Conservation (phyloP, 495 filamentous ascomycete genomes). For the Hyphodiscus hymeniophilus region DNA sequence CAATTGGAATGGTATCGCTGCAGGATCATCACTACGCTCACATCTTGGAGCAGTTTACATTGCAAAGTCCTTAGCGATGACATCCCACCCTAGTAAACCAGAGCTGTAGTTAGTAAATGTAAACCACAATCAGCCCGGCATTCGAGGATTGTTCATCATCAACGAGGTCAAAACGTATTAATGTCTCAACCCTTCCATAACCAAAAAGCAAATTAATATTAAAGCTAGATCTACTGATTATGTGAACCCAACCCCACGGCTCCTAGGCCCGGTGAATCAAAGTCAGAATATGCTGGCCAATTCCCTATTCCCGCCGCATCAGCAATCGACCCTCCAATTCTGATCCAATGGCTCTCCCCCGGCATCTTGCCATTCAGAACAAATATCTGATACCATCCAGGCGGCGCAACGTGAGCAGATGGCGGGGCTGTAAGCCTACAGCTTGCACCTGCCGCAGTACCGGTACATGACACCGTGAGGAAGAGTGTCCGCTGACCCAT, state of each 20-base stretch:
- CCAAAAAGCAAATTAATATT: background rate
- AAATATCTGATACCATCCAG: slow-evolving; percentile 56
- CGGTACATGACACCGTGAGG: slow-evolving; percentile 41
- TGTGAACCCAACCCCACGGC: background rate
- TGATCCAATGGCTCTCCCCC: slow-evolving; percentile 44
- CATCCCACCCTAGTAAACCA: no score
- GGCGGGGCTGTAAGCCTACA: slow-evolving; percentile 52
- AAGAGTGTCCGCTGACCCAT: slow-evolving; percentile 56
- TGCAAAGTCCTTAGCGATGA: no score
- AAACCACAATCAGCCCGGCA: no score
- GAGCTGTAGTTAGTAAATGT: no score
- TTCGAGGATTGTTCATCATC: no score
- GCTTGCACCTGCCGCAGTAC: slow-evolving; percentile 19
- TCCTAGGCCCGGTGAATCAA: slow-evolving; percentile 32
- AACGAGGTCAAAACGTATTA: background rate
- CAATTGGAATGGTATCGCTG: background rate
- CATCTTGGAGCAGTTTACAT: background rate
- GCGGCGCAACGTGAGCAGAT: slow-evolving; percentile 41
- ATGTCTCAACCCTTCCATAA: background rate
- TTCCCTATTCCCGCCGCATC: slow-evolving; percentile 51
- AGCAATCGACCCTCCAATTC: slow-evolving; percentile 43
- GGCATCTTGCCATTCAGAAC: slow-evolving; percentile 52
- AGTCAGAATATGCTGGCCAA: slow-evolving; percentile 44
- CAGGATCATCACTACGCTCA: background rate
- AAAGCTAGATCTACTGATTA: background rate